Percentiles rank a stretch among this genome's conserved stretches.
Conservation (phyloP, 345 rosid species). For the Ceriops zippeliana region DNA sequence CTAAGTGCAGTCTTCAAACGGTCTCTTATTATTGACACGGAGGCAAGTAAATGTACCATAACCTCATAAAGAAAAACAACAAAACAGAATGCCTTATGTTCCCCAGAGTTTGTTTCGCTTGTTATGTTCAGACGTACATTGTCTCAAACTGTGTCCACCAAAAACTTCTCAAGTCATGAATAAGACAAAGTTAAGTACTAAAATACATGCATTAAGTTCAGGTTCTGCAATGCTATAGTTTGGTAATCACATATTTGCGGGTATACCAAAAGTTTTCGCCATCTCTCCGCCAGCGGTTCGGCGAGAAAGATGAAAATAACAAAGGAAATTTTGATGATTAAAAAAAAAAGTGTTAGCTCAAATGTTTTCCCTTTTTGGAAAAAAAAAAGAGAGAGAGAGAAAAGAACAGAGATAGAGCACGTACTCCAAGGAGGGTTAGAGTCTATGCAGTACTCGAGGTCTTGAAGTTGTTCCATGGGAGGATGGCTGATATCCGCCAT, state of each 20-base stretch:
- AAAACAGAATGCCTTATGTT: no score
- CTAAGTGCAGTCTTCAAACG: no score
- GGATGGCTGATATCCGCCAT: constrained; percentile 32
- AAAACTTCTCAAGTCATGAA: not conserved
- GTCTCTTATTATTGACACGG: no score
- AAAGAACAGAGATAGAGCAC: not conserved
- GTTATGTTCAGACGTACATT: no score
- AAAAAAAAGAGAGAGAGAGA: not conserved
- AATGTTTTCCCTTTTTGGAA: not conserved
- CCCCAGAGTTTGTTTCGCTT: no score
- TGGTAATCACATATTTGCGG: not conserved
- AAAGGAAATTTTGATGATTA: not conserved
- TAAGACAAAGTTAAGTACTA: not conserved
- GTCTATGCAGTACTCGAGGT: constrained; percentile 38
- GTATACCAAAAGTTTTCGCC: not conserved
- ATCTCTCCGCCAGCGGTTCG: not conserved
- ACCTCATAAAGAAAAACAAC: no score
- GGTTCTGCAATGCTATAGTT: not conserved
- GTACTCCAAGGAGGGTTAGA: constrained; percentile 40
- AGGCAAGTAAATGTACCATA: no score
- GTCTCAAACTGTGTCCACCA: not conserved
- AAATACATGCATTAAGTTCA: not conserved
- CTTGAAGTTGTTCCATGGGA: constrained; percentile 38
- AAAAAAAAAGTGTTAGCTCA: not conserved
- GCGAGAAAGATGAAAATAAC: not conserved